A percentile compares a stretch with the other conserved stretches of the same genome.
Conservation (phyloP, 768 basidiomycete genomes). For the Rhodotorula paludigena region DNA sequence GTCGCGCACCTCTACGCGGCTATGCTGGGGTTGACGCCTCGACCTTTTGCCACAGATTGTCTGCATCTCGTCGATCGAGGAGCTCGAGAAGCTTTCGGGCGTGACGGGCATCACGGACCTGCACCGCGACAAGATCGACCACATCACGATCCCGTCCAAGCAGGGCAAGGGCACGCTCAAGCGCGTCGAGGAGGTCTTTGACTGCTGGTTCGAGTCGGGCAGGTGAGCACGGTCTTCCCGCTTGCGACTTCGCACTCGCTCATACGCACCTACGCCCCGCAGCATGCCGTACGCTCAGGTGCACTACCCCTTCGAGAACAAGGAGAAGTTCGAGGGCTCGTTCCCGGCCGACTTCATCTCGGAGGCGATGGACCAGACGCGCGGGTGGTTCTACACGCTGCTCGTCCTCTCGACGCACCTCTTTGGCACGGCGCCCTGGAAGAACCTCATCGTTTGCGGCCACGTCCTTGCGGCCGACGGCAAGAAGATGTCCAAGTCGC, state of each 20-base stretch:
- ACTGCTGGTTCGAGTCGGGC: constrained; percentile 99
- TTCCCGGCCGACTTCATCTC: constrained; percentile 97
- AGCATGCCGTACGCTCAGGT: constrained; percentile 98
- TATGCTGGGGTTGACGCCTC: too few species aligned
- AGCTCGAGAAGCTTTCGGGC: constrained; percentile 81
- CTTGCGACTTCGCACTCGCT: not conserved
- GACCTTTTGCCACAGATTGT: constrained; percentile 48
- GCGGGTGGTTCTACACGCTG: constrained; percentile 99
- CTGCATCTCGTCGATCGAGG: constrained; percentile 77
- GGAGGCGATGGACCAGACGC: constrained; percentile 97
- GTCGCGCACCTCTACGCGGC: not conserved
- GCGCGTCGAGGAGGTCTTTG: constrained; percentile 96
- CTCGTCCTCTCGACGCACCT: constrained; percentile 93
- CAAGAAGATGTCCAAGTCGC: constrained; percentile 99
- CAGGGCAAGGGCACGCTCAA: constrained; percentile 77
- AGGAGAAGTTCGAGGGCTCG: constrained; percentile 71
- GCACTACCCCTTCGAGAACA: constrained; percentile 98
- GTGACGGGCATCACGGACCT: constrained; percentile 77
- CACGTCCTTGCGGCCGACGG: constrained; percentile 88
- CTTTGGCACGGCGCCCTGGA: constrained; percentile 91
- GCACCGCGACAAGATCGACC: constrained; percentile 89
- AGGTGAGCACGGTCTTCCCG: constrained; percentile 56
- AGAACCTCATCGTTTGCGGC: constrained; percentile 93
- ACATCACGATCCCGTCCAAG: constrained; percentile 90
- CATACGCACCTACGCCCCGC: not conserved